These are phyloP conservation scores for Zangia roseola DNA, from an alignment of 768 basidiomycete species.

Conservation along the genomic window DNA sequence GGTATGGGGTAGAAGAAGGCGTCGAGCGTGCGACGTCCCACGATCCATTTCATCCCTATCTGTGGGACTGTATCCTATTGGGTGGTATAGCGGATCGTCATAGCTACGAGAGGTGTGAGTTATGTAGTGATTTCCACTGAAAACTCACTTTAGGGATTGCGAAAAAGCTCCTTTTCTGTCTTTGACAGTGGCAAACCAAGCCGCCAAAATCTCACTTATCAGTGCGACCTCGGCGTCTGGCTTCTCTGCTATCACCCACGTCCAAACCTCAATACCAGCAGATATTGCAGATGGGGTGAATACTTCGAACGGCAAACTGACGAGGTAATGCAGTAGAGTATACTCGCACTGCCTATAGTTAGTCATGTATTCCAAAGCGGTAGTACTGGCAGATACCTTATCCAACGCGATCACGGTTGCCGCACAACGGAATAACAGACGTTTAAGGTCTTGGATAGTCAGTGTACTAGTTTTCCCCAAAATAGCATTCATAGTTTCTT, in stretches of 20 bases:
- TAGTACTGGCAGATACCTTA: constrained; percentile 42
- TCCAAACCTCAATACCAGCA: constrained; percentile 92
- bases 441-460: constrained; percentile 79
- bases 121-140: background rate
- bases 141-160: constrained; percentile 68
- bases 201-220: constrained; percentile 81
- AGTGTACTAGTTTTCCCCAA: constrained; percentile 68
- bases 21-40: constrained; percentile 62
- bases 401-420: constrained; percentile 71
- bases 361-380: background rate
- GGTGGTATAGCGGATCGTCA: constrained; percentile 82
- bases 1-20: constrained; percentile 78
- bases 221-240: constrained; percentile 78
- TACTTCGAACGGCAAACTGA: constrained; percentile 83
- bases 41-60: constrained; percentile 83
- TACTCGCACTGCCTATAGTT: constrained; percentile 66
- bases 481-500: constrained; percentile 64
- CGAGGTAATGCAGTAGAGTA: constrained; percentile 83
- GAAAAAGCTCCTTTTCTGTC: constrained; percentile 84
- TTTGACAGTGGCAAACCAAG: constrained; percentile 84
- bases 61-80: constrained; percentile 87
- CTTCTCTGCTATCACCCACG: constrained; percentile 89
- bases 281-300: constrained; percentile 85
- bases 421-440: constrained; percentile 84
- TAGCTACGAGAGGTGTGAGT: constrained; percentile 51